Base-by-base conservation (phyloP, 1,284 basidiomycete species). In the Pseudozyma pruni region DNA sequence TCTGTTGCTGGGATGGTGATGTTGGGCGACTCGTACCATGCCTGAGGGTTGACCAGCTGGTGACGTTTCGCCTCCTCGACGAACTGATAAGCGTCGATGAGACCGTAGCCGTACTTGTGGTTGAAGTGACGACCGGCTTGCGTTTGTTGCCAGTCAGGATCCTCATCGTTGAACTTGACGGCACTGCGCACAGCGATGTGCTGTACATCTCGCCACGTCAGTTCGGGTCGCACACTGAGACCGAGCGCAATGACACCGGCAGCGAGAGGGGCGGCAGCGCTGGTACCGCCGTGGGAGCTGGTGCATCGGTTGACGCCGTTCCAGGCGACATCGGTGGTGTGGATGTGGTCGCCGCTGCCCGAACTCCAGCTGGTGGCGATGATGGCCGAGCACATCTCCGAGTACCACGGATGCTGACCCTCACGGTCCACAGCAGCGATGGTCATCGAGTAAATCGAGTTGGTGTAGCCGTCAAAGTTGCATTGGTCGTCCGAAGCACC, bases 401-500 rank as follows among this genome's bases (percentile, higher is more conserved):
- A 98, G 79, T 99, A 99, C 81, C 91, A 94, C 7, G 96, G 96
- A 81, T 97, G 95, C 37, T 92, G 84, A 10, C 94, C 95, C 79
- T 92, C 91, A 80, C 91, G 88, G 80, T 98, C 95, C 57, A 97
- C 87, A 0, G 96, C 93, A 9, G 93, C 91, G 27, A 99, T 93
- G 0, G 96, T 99, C 52, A 98, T 89, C 6, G 91, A 93, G 84
- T 94, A 98, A 70, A 98, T 96, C 72, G 91, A 93, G 82, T 98
- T 98, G 31, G 96, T 99, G 83, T 98, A 99, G 7, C 96, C 96
- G 76, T 98, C 96, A 82, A 99, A 98, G 83, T 99, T 99, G 86
- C 96, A 99, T 84, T 98, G 96, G 81, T 99, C 96, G 29, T 91
- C 92, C 48, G 87, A 87, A 3, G 88, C 88, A 22, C 93, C 96